phyloP scores from a whole-genome alignment of 2,329 filamentous ascomycete species.

The Cladosporium sp. region DNA sequence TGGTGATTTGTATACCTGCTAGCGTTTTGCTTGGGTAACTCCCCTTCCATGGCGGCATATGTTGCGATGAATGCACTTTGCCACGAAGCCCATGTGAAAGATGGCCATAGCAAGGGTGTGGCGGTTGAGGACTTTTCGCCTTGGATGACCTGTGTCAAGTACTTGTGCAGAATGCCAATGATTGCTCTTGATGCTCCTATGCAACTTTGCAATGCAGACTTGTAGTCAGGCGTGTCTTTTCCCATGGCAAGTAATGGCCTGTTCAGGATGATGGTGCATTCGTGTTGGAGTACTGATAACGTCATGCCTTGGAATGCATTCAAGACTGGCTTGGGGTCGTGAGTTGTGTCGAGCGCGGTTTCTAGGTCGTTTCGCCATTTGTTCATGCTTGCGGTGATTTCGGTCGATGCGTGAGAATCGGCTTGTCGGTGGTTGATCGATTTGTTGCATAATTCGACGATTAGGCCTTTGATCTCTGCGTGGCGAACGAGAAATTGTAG shows the following conservation, averaged over 20 bases:
- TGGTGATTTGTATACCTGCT: conserved; percentile 31
- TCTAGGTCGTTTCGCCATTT: conserved; percentile 53
- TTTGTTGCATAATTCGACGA: conserved; percentile 51
- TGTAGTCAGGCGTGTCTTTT: conserved; percentile 40
- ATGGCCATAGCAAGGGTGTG: conserved; percentile 42
- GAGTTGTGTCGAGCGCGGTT: conserved; percentile 32
- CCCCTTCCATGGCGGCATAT: conserved; percentile 45
- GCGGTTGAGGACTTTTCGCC: not conserved
- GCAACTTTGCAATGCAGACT: conserved; percentile 48
- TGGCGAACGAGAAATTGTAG: conserved; percentile 41
- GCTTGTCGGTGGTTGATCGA: conserved; percentile 41
- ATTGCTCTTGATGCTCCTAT: conserved; percentile 48
- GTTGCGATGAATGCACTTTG: conserved; percentile 50
- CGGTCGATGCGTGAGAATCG: conserved; percentile 35
- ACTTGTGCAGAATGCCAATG: conserved; percentile 34
- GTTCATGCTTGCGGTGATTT: conserved; percentile 46
- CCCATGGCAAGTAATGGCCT: conserved; percentile 47
- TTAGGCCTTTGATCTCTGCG: conserved; percentile 46
- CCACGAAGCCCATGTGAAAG: conserved; percentile 51
- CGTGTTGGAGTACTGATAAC: conserved; percentile 44
- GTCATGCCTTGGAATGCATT: conserved; percentile 39
- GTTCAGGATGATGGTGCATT: conserved; percentile 49
- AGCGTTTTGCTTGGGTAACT: conserved; percentile 37
- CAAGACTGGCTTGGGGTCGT: conserved; percentile 1
- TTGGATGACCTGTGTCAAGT: conserved; percentile 15